Base-by-base conservation (phyloP, 257 asterid genomes). In the Ajuga chamaepitys region DNA sequence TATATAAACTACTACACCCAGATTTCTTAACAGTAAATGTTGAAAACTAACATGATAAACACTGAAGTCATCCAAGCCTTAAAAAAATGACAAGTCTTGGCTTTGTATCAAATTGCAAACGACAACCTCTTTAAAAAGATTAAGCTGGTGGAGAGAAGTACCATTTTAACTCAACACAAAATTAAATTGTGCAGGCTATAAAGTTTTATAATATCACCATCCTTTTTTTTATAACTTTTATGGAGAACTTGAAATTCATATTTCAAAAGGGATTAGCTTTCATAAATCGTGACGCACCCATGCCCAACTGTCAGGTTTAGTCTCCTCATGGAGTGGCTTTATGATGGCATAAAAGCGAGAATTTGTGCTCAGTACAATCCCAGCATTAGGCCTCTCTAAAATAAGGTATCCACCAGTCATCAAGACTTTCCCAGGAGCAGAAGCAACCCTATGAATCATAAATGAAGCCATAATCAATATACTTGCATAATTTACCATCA, bases 381-480 rank as follows among this genome's bases (percentile, higher is more conserved):
- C 97, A 18, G 99, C 93, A 81, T 90, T 88, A 25, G 95, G 97
- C 89, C 95, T 88, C 89, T 90, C 97, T 80, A 94, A 73, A 46
- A 94, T 76, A 74, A 94, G 95, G 83, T 94, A 94, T 28, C 97
- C 99, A 21, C 99, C 99, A 1, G 96, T 94, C 89, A 94, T 85
- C 87, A 94, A 76, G 76, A 94, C 97, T 82, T 94, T 94, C 47
- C 99, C 99, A 38, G 97, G 99, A 78, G 99, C 96, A 74, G 99
- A 94, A 70, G 96, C 95, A 76, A 88, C 91, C 72, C 97, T 94
- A 48, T 42, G 51, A 48, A 77, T 58, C 32, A 80, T 42, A 67
- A 74, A 73, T 57, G 45, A 54, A 71, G 47, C 40, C 38, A 52
- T 34, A 76, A 66, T 68, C 73, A 80, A 41, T 8, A 74, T 13